Conservation (phyloP, 768 basidiomycete species). For the Leccinum imitatum region DNA sequence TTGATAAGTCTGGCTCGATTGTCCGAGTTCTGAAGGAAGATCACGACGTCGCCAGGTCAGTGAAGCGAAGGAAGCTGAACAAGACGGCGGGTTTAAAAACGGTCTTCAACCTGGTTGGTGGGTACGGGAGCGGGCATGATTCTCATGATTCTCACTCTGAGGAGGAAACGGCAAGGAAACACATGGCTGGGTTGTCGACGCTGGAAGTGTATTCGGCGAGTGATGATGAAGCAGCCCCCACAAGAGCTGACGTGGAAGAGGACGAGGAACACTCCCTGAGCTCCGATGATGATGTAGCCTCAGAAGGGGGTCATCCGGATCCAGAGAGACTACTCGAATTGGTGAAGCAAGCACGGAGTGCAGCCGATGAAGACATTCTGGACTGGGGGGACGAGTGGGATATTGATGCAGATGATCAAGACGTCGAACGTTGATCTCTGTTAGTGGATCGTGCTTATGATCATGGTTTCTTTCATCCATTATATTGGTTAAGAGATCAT, state of each 20-base stretch:
- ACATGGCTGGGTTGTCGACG: slow-evolving; percentile 17
- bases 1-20: slow-evolving; percentile 51
- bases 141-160: slow-evolving; percentile 41
- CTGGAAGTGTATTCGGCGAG: slow-evolving; percentile 27
- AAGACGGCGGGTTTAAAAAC: slow-evolving; percentile 50
- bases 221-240: slow-evolving; percentile 11
- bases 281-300: slow-evolving; percentile 18
- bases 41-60: slow-evolving; percentile 32
- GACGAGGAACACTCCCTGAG: slow-evolving; percentile 8
- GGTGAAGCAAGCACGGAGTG: slow-evolving; percentile 21
- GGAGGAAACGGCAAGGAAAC: slow-evolving; percentile 8
- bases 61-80: slow-evolving; percentile 60
- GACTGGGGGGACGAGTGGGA: slow-evolving; percentile 36
- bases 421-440: neutral
- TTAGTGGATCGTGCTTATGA: neutral
- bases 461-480: neutral
- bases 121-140: slow-evolving; percentile 54
- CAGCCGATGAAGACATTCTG: slow-evolving; percentile 29
- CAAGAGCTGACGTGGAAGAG: slow-evolving; percentile 16
- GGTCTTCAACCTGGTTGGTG: slow-evolving; percentile 57
- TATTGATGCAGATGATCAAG: slow-evolving; percentile 13
- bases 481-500: neutral
- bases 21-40: slow-evolving; percentile 10
- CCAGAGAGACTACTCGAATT: slow-evolving; percentile 24
- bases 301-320: slow-evolving; percentile 15